phyloP scores from a whole-genome alignment of 1,284 basidiomycete species.

The Spongispora temasekensis region DNA sequence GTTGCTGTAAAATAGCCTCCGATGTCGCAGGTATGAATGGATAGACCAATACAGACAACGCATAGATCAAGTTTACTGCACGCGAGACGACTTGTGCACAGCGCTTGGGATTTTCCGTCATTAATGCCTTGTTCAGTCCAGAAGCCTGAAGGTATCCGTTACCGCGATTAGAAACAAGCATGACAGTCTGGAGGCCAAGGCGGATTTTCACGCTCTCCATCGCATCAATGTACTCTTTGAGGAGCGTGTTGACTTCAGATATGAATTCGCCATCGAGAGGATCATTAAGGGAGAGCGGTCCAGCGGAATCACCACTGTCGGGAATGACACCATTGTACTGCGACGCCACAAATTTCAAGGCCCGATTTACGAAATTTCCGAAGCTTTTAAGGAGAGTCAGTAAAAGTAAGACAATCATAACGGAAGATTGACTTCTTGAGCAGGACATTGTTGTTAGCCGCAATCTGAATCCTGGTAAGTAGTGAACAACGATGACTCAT shows the following conservation, averaged over 20 bases:
- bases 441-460: conserved; percentile 92
- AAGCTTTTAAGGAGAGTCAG: conserved; percentile 54
- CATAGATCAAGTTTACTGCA: conserved; percentile 92
- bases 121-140: conserved; percentile 89
- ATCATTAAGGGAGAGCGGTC: conserved; percentile 69
- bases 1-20: conserved; percentile 80
- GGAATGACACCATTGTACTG: conserved; percentile 86
- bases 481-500: background rate
- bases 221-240: conserved; percentile 81
- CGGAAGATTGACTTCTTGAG: conserved; percentile 77
- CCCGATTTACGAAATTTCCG: conserved; percentile 97
- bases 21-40: conserved; percentile 97
- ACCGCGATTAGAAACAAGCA: conserved; percentile 90
- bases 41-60: conserved; percentile 82
- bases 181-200: conserved; percentile 82
- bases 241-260: conserved; percentile 75
- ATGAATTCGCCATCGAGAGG: conserved; percentile 78
- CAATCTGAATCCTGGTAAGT: conserved; percentile 53
- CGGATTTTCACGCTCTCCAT: conserved; percentile 95
- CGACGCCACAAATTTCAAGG: conserved; percentile 88
- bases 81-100: conserved; percentile 91
- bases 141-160: conserved; percentile 94
- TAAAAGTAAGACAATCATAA: conserved; percentile 1
- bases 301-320: conserved; percentile 69
- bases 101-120: conserved; percentile 78